A percentile compares a stretch with the other conserved stretches of the same genome.
Conservation (phyloP, 768 basidiomycete species). For the Rubroboletus satanas region DNA sequence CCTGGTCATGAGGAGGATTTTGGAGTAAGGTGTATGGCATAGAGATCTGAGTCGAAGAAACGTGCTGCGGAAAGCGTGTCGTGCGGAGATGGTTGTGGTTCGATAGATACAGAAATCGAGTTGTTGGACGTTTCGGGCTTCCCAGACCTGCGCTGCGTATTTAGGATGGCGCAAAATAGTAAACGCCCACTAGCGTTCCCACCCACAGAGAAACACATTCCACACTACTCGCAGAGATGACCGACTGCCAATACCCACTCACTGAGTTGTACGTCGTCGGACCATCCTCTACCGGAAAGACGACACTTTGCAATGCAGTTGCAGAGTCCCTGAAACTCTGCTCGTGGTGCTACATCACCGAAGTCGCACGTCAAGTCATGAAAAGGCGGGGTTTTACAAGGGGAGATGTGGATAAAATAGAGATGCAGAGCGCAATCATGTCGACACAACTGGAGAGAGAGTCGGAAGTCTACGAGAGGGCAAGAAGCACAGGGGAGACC, state of each 20-base stretch:
- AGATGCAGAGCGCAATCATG: slow-evolving; percentile 67
- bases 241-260: slow-evolving; percentile 9
- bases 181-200: slow-evolving; percentile 14
- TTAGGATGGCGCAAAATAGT: slow-evolving; percentile 9
- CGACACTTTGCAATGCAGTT: slow-evolving; percentile 57
- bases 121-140: background rate
- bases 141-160: background rate
- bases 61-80: background rate
- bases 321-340: slow-evolving; percentile 39
- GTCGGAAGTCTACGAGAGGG: slow-evolving; percentile 16
- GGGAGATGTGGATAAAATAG: slow-evolving; percentile 42
- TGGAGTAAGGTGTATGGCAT: slow-evolving; percentile 34
- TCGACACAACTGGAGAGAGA: slow-evolving; percentile 50
- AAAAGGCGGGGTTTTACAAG: slow-evolving; percentile 49
- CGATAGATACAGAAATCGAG: slow-evolving; percentile 1
- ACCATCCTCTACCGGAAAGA: slow-evolving; percentile 67
- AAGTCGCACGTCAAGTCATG: slow-evolving; percentile 63
- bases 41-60: background rate
- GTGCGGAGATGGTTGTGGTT: background rate
- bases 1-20: slow-evolving; percentile 45
- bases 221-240: slow-evolving; percentile 12
- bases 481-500: slow-evolving; percentile 12
- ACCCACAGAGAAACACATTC: slow-evolving; percentile 11
- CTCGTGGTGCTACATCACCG: slow-evolving; percentile 45
- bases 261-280: slow-evolving; percentile 45